Evolutionary conservation across 805 yeast genomes (phyloP).

Genomic region (Barnettozyma wickerhamii): DNA sequence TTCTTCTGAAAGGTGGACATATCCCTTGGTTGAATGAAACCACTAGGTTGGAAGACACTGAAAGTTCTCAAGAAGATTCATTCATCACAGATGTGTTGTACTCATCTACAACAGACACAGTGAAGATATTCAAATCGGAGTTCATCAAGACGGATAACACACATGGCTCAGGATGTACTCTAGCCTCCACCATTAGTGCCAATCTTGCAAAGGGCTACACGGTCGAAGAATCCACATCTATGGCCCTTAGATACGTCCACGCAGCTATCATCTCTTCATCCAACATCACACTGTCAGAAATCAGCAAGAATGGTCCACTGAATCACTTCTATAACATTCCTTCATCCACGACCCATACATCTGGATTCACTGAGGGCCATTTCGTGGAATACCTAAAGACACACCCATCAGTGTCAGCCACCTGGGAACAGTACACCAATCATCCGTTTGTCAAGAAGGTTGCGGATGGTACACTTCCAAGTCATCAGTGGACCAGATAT

Average conservation of each 20-base stretch:
- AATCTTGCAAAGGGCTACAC: conserved; percentile 55
- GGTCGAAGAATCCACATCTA: conserved; percentile 45
- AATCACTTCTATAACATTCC: conserved; percentile 52
- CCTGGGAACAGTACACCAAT: conserved; percentile 55
- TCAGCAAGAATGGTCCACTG: conserved; percentile 55
- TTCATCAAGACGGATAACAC: conserved; percentile 47
- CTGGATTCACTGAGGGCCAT: conserved; percentile 18
- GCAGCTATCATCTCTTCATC: conserved; percentile 49
- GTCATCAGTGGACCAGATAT: conserved; percentile 47
- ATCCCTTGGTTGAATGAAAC: conserved; percentile 35
- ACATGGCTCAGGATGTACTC: conserved; percentile 91
- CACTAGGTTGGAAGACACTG: conserved; percentile 14
- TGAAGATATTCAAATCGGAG: conserved; percentile 43
- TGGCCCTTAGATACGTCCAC: conserved; percentile 63
- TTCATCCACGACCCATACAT: not conserved
- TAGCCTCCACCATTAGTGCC: conserved; percentile 77
- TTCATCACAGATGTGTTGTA: conserved; percentile 52
- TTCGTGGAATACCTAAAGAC: conserved; percentile 46
- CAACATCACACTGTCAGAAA: conserved; percentile 40
- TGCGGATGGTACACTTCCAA: conserved; percentile 47
- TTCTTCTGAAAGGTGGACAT: conserved; percentile 83
- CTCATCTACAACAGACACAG: conserved; percentile 32
- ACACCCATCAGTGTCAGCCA: conserved; percentile 50
- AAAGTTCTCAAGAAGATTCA: conserved; percentile 17
- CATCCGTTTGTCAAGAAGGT: conserved; percentile 59